Conservation (phyloP, 495 filamentous ascomycete species). For the Penicillium nucicola region DNA sequence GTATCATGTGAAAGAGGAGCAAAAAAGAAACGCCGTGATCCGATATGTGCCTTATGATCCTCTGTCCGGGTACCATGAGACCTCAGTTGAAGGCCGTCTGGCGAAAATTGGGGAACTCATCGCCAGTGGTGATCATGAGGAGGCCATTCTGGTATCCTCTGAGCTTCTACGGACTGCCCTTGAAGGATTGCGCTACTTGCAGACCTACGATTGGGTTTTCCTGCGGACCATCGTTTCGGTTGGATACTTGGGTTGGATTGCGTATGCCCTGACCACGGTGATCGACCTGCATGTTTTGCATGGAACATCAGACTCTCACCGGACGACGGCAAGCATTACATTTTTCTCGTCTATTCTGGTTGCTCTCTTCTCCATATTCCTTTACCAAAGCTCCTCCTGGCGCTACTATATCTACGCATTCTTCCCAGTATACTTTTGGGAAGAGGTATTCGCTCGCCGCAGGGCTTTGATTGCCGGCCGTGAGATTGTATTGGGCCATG, state of each 20-base stretch:
- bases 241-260: constrained; percentile 97
- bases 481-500: constrained; percentile 63
- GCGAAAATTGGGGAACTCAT: constrained; percentile 66
- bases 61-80: constrained; percentile 53
- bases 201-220: constrained; percentile 99
- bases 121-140: constrained; percentile 59
- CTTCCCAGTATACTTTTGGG: constrained; percentile 95
- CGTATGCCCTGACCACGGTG: constrained; percentile 88
- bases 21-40: constrained; percentile 72
- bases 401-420: constrained; percentile 91
- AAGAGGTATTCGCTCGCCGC: constrained; percentile 84
- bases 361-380: constrained; percentile 72
- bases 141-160: constrained; percentile 72
- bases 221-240: constrained; percentile 83
- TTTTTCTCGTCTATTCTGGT: constrained; percentile 76
- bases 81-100: constrained; percentile 67
- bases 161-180: constrained; percentile 74
- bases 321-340: constrained; percentile 56
- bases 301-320: constrained; percentile 61
- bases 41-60: constrained; percentile 69
- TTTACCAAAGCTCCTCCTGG: constrained; percentile 71
- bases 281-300: constrained; percentile 87
- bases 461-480: constrained; percentile 65
- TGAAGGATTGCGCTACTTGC: constrained; percentile 86
- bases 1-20: constrained; percentile 91